Evolutionary conservation across 2,329 filamentous ascomycete genomes (phyloP).

Genomic region (Periglandula ipomoeae): DNA sequence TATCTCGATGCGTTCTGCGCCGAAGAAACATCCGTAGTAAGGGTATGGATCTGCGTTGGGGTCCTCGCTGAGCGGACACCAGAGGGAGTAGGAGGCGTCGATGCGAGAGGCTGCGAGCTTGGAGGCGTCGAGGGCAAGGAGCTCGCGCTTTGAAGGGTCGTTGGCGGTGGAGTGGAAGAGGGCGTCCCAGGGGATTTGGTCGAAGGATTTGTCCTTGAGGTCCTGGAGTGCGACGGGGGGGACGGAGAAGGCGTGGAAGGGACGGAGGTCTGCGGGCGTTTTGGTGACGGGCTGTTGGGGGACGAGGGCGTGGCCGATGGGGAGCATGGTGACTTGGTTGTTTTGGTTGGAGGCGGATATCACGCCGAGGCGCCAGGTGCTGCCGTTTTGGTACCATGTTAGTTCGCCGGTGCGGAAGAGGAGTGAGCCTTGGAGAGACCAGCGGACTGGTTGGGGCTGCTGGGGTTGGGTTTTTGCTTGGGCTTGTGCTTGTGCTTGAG

Average conservation of each 20-base stretch:
- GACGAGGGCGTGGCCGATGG: conserved; percentile 29
- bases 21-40: conserved; percentile 41
- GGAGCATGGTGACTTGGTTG: conserved; percentile 29
- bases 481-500: conserved; percentile 12
- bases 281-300: conserved; percentile 30
- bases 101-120: conserved; percentile 41
- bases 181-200: conserved; percentile 33
- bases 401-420: conserved; percentile 40
- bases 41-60: conserved; percentile 22
- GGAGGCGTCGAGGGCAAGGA: conserved; percentile 38
- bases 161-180: conserved; percentile 23
- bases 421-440: conserved; percentile 24
- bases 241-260: conserved; percentile 43
- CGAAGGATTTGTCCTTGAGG: conserved; percentile 30
- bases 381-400: conserved; percentile 39
- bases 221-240: conserved; percentile 31
- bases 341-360: conserved; percentile 22
- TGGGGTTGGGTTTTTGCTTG: not conserved
- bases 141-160: conserved; percentile 29
- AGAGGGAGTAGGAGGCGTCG: conserved; percentile 40
- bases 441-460: conserved; percentile 12
- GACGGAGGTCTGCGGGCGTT: conserved; percentile 32
- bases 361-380: conserved; percentile 39
- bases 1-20: conserved; percentile 38
- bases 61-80: conserved; percentile 26